These are phyloP conservation scores for Crepidotus variabilis DNA, from an alignment of 768 basidiomycete genomes.

Conservation along the genomic window DNA sequence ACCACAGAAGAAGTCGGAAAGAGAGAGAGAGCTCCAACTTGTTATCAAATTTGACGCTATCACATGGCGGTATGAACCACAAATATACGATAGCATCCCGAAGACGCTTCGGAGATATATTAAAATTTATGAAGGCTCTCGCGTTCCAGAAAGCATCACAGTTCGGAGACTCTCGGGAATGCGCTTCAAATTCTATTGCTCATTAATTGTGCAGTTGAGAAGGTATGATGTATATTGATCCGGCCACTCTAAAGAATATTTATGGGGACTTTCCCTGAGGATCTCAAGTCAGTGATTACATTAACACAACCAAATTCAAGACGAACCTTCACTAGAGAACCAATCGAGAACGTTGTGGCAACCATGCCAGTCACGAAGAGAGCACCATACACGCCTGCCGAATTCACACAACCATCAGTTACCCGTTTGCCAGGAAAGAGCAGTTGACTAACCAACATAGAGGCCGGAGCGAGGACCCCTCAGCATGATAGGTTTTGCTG, in stretches of 20 bases:
- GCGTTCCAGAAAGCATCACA: too few species aligned
- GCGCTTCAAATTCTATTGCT: neutral
- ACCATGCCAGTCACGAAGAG: conserved; percentile 52
- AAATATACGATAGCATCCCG: too few species aligned
- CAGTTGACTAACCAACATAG: conserved; percentile 51
- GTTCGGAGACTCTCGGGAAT: too few species aligned
- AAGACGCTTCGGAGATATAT: too few species aligned
- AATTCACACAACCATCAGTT: neutral
- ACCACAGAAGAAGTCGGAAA: too few species aligned
- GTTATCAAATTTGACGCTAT: too few species aligned
- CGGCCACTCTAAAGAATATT: neutral
- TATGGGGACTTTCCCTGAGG: conserved; percentile 21
- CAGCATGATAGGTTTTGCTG: conserved; percentile 52
- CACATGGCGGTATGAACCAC: too few species aligned
- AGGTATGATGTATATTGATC: neutral
- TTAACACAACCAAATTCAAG: neutral
- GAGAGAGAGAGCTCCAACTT: too few species aligned
- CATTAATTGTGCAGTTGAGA: neutral
- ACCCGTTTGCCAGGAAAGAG: neutral
- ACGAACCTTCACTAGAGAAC: conserved; percentile 43
- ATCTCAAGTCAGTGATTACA: neutral
- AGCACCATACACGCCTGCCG: conserved; percentile 50
- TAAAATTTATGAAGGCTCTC: too few species aligned
- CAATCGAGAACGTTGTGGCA: conserved; percentile 48
- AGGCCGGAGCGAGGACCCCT: conserved; percentile 60